phyloP scores from a whole-genome alignment of 208 protist genomes.

The Acanthamoeba rhysodes region DNA sequence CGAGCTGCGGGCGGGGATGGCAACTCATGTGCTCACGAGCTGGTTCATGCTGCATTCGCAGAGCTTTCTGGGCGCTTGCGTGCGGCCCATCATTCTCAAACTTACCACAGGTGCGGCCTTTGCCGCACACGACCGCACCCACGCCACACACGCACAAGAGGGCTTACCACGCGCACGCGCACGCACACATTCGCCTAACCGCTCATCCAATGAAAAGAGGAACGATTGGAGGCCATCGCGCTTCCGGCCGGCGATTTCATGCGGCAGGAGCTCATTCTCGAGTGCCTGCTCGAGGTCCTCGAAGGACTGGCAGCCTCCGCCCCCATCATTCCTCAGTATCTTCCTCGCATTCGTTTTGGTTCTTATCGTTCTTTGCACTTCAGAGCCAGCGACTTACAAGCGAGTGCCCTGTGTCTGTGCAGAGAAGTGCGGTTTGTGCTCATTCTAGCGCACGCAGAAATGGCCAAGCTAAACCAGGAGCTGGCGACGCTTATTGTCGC shows the following conservation, averaged over 20 bases:
- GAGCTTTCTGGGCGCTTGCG: slow-evolving; percentile 4
- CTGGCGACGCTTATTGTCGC: background rate
- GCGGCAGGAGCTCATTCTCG: slow-evolving; percentile 41
- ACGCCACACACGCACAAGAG: background rate
- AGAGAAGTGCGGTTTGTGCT: slow-evolving; percentile 40
- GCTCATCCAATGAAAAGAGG: background rate
- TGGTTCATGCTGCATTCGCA: background rate
- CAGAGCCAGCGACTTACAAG: background rate
- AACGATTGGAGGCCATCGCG: slow-evolving; percentile 1
- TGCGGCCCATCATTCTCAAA: slow-evolving; percentile 35
- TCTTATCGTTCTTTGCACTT: background rate
- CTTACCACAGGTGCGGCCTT: background rate
- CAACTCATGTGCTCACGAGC: background rate
- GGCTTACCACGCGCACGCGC: background rate
- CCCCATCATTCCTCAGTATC: slow-evolving; percentile 49
- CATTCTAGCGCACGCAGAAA: slow-evolving; percentile 14
- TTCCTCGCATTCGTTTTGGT: background rate
- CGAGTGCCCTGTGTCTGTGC: background rate
- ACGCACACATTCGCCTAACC: background rate
- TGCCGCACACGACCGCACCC: too few relatives aligned
- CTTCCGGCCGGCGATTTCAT: slow-evolving; percentile 1
- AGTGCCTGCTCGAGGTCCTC: background rate
- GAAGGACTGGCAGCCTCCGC: background rate
- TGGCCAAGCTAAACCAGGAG: background rate
- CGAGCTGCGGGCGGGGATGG: slow-evolving; percentile 1